phyloP scores from a whole-genome alignment of 257 asterid genomes.

The Rauvolfia tetraphylla region DNA sequence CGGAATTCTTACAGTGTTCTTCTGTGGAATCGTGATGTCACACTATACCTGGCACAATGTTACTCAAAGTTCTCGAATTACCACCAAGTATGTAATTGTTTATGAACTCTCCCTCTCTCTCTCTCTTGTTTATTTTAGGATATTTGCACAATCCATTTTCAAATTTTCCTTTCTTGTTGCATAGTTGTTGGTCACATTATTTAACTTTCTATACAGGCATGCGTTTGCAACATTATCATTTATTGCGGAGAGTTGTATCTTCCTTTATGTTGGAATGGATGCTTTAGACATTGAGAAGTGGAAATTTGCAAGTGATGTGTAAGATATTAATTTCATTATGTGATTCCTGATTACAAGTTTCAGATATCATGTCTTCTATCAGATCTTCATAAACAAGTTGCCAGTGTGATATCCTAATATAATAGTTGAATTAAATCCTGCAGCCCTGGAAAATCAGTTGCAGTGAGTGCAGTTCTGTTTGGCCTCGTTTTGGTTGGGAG shows the following conservation, averaged over 20 bases:
- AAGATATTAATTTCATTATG: slow-evolving; percentile 1
- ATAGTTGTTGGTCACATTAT: neutral
- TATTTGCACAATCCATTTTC: neutral
- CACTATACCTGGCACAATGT: slow-evolving; percentile 80
- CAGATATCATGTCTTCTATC: neutral
- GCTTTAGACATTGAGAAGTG: slow-evolving; percentile 80
- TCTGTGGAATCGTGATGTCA: slow-evolving; percentile 83
- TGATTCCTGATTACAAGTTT: neutral
- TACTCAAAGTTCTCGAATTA: slow-evolving; percentile 53
- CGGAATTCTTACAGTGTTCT: slow-evolving; percentile 77
- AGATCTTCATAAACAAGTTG: neutral
- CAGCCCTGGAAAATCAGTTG: slow-evolving; percentile 66
- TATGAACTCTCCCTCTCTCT: neutral
- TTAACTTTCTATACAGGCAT: slow-evolving; percentile 43
- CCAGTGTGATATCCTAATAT: neutral
- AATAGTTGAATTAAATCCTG: slow-evolving; percentile 2
- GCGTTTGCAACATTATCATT: slow-evolving; percentile 63
- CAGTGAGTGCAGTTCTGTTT: slow-evolving; percentile 50
- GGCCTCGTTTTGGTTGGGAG: slow-evolving; percentile 65
- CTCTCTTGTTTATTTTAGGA: neutral
- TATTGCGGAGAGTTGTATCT: slow-evolving; percentile 63
- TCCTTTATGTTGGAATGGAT: slow-evolving; percentile 91
- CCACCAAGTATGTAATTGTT: slow-evolving; percentile 50
- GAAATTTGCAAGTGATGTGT: slow-evolving; percentile 52
- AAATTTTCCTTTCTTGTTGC: neutral